Base-by-base conservation (phyloP, 1,284 basidiomycete genomes). In the Leccinum pallidistipes region DNA sequence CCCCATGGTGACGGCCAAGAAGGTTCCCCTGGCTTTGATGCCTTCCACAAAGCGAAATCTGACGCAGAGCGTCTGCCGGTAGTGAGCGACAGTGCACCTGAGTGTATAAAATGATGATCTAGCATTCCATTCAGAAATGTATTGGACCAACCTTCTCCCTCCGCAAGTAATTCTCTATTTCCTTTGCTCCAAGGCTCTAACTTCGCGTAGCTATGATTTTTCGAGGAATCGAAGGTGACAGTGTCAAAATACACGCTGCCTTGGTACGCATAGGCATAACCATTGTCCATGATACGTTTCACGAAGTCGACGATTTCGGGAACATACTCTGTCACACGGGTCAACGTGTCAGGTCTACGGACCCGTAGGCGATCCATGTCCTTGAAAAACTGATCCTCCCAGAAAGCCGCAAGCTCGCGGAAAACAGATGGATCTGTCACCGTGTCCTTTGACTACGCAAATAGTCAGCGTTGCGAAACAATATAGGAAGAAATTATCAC, bases 21-120 rank as follows among this genome's bases (percentile, higher is more conserved):
- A 2, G 97, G 97, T 77, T 99, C 97, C n/a, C 97, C 97, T 1
- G 95, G 88, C 78, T 97, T 98, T 34, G 94, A 95, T 3, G 93
- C 88, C 78, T 99, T 99, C 97, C 97, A 99, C 12, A 99, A 80
- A 6, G 97, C 97, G 77, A 99, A 99, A 79, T 99, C 97, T 11
- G 91, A 85, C 7, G 84, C 78, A 36, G 88, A 86, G 55, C 86
- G 84, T 63, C 85, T 84, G 29, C 87, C 87, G 31, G 79, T 77
- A 52, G 82, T 81, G 14, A 79, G 83, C 5, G 89, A 86, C 27
- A 93, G 77, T 56, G 88, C 82, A 66, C 91, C 89, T 84, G 55
- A 6, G 65, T 64, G 52, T 29, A 50, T 50, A 55, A n/a, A 47
- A 63, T 29, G 43, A 38, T 58, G 31, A 57, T 54, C 55, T 57